Percentiles rank a stretch among this genome's conserved stretches.
These are phyloP conservation scores for Botryosphaeria dothidea DNA, from an alignment of 2,329 filamentous ascomycete genomes.

Conservation along the genomic window DNA sequence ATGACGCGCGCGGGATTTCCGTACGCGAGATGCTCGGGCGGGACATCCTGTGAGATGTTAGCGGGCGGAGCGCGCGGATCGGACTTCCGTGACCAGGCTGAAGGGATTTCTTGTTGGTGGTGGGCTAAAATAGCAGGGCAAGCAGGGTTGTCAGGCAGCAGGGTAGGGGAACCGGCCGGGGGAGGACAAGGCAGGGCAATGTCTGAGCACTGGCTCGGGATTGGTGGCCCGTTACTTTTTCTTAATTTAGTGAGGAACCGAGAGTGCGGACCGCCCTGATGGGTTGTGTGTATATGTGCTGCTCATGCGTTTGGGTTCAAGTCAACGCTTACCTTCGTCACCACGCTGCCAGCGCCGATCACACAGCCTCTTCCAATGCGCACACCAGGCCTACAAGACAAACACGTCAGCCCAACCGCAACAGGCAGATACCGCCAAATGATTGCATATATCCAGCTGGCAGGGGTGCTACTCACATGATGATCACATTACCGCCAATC, in stretches of 20 bases:
- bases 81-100: conserved; percentile 14
- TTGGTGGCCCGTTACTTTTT: background rate
- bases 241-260: background rate
- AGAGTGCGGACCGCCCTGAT: background rate
- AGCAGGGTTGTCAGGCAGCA: background rate
- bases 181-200: background rate
- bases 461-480: conserved; percentile 47
- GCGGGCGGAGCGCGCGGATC: conserved; percentile 10
- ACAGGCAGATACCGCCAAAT: background rate
- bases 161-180: background rate
- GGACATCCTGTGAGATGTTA: conserved; percentile 17
- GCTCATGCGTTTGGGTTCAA: background rate
- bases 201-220: background rate
- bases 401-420: conserved; percentile 2
- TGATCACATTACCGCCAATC: conserved; percentile 52
- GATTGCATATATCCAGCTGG: background rate
- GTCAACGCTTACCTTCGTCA: conserved; percentile 60
- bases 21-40: conserved; percentile 15
- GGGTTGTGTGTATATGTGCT: background rate
- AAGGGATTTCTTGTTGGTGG: background rate
- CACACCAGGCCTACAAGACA: conserved; percentile 59
- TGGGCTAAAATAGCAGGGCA: background rate
- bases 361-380: conserved; percentile 74
- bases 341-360: conserved; percentile 78
- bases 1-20: conserved; percentile 17